Evolutionary conservation across 2,329 filamentous ascomycete species (phyloP), one percentile per base, ranked within the genome.

Genomic region (Amesomyces nigricolor): DNA sequence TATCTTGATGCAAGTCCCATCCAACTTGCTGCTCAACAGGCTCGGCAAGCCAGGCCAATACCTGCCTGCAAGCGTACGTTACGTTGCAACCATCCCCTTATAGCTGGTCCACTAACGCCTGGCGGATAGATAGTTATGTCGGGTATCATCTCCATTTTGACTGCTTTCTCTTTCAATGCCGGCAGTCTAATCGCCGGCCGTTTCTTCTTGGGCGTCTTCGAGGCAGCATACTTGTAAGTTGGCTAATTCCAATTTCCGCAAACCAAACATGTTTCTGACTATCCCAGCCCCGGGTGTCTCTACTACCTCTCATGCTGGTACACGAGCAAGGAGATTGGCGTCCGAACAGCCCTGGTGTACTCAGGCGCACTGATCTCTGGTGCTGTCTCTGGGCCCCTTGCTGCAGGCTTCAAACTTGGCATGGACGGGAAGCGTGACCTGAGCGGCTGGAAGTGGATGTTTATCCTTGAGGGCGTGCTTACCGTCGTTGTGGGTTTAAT

Each of bases 251-350:
- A 35, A 13, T 35, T n/a, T 29, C 7, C n/a, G 10, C 14, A 32
- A 2, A 45, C 30, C 16, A 26, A 26, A 26, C 22, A 26, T 26
- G 22, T 26, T 16, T 16, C 22, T 22, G 8, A 8, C 17, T 17
- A 26, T 9, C 1, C 13, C 32, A 47, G 78, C 51, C 63, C 63
- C 13, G 63, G 63, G 14, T 64, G 79, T 63, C 66, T 84, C 4
- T 85, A 81, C 70, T 84, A 80, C 59, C 72, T 86, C 2, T 71
- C 68, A 1, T 73, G 71, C 54, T 87, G 84, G 83, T 88, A 88
- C 64, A 87, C 83, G 0, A 75, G 83, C 30, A 80, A 80, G 60
- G 85, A 86, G 64, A 72, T 85, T 1, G 80, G 77, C 13, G 72
- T 85, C 35, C 73, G 82, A 10, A 85, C 81, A 10, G 79, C 81